Conservation (phyloP, 75 land plant genomes). For the Adiantum capillusveneris region DNA sequence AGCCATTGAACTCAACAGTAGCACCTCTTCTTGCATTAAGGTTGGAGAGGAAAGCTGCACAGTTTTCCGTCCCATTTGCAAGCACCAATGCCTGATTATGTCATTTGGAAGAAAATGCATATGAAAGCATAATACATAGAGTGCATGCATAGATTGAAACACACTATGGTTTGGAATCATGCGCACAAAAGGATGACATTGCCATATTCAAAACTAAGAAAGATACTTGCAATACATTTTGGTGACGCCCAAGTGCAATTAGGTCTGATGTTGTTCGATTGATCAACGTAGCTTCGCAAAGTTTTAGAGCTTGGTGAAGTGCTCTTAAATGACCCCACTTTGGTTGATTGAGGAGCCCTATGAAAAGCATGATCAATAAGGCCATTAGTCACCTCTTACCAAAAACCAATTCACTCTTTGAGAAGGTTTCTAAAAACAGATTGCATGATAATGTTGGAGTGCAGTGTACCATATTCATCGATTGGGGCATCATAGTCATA, state of each 20-base stretch:
- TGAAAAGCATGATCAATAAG: not conserved
- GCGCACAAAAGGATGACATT: too few species aligned
- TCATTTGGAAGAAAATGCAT: too few species aligned
- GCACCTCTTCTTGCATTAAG: conserved; percentile 42
- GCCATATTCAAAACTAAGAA: too few species aligned
- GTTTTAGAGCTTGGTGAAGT: conserved; percentile 65
- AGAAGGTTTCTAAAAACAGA: too few species aligned
- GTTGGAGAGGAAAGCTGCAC: conserved; percentile 74
- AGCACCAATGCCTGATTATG: conserved; percentile 62
- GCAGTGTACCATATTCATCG: conserved; percentile 48
- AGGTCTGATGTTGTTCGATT: conserved; percentile 11
- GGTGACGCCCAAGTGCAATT: not conserved
- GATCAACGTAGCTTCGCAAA: conserved; percentile 67
- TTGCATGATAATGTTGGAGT: too few species aligned
- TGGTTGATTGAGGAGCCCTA: conserved; percentile 55
- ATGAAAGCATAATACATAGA: too few species aligned
- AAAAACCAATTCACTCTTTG: too few species aligned
- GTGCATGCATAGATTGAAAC: too few species aligned
- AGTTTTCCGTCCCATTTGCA: conserved; percentile 39
- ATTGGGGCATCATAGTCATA: conserved; percentile 70
- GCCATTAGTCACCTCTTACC: too few species aligned
- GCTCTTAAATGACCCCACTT: conserved; percentile 78
- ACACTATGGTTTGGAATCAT: too few species aligned
- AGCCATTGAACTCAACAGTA: conserved; percentile 42
- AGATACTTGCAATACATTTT: not conserved